Conservation (phyloP, 805 yeast species). For the Candida nanaspora region DNA sequence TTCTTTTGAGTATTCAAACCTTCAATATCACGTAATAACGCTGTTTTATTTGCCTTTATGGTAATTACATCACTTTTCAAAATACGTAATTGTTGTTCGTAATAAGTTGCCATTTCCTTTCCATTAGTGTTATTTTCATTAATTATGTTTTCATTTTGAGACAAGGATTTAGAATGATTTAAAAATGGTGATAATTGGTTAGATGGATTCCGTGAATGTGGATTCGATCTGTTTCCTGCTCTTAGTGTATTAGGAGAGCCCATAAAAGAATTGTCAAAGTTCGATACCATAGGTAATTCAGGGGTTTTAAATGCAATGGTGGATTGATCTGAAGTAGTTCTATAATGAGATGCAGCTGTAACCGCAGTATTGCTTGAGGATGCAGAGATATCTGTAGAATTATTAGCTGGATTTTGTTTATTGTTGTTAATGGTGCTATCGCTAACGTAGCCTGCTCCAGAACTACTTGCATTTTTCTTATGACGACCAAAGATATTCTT, state of each 20-base stretch:
- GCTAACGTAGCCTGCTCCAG: slow-evolving; percentile 3
- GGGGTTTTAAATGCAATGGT: slow-evolving; percentile 3
- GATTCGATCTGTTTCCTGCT: slow-evolving; percentile 36
- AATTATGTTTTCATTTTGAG: slow-evolving; percentile 44
- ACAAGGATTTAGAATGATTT: slow-evolving; percentile 36
- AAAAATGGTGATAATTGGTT: background rate
- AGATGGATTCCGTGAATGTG: slow-evolving; percentile 27
- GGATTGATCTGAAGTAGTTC: slow-evolving; percentile 24
- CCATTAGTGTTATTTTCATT: slow-evolving; percentile 23
- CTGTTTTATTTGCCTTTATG: slow-evolving; percentile 32
- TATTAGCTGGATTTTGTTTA: slow-evolving; percentile 8
- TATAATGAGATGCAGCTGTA: background rate
- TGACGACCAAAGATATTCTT: slow-evolving; percentile 21
- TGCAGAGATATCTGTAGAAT: background rate
- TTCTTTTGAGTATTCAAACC: slow-evolving; percentile 41
- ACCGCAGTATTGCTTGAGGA: background rate
- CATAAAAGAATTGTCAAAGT: background rate
- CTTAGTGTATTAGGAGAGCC: background rate
- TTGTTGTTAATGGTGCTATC: slow-evolving; percentile 1
- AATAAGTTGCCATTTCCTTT: slow-evolving; percentile 20
- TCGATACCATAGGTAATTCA: background rate
- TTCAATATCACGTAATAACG: slow-evolving; percentile 42
- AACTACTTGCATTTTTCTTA: slow-evolving; percentile 17
- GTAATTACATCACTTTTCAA: slow-evolving; percentile 34
- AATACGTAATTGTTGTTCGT: slow-evolving; percentile 32